These are phyloP conservation scores for Nicotiana attenuata DNA, from an alignment of 257 asterid species.

Conservation along the genomic window DNA sequence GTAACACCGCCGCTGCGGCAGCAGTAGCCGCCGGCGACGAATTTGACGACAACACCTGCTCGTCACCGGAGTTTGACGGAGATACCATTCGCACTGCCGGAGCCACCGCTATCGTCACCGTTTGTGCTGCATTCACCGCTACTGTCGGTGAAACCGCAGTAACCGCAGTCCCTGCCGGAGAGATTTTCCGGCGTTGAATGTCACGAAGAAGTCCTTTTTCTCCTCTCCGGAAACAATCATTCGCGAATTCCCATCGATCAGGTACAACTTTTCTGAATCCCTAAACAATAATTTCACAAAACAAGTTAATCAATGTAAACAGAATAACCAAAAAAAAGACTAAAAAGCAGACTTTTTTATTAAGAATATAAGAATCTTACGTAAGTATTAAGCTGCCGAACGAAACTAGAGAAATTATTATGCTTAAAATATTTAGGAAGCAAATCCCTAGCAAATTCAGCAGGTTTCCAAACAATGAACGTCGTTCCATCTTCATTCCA, in stretches of 20 bases:
- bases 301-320: background rate
- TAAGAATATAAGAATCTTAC: slow-evolving; percentile 20
- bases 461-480: slow-evolving; percentile 84
- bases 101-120: slow-evolving; percentile 26
- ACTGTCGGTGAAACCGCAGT: background rate
- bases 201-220: slow-evolving; percentile 54
- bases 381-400: slow-evolving; percentile 82
- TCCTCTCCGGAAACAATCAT: slow-evolving; percentile 63
- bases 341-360: background rate
- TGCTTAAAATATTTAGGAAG: slow-evolving; percentile 82
- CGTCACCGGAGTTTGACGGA: slow-evolving; percentile 66
- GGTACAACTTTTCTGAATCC: slow-evolving; percentile 88
- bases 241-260: slow-evolving; percentile 86
- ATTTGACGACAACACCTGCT: slow-evolving; percentile 71
- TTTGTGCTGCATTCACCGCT: slow-evolving; percentile 5
- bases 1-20: slow-evolving; percentile 19
- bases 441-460: slow-evolving; percentile 81
- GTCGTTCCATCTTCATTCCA: slow-evolving; percentile 87
- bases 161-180: slow-evolving; percentile 18
- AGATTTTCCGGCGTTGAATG: slow-evolving; percentile 73
- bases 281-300: slow-evolving; percentile 23
- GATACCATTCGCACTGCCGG: slow-evolving; percentile 32
- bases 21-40: slow-evolving; percentile 52
- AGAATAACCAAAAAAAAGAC: background rate
- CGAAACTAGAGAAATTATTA: slow-evolving; percentile 91